Conservation (phyloP, 139 green algal species). For the Asterochloris sp. region DNA sequence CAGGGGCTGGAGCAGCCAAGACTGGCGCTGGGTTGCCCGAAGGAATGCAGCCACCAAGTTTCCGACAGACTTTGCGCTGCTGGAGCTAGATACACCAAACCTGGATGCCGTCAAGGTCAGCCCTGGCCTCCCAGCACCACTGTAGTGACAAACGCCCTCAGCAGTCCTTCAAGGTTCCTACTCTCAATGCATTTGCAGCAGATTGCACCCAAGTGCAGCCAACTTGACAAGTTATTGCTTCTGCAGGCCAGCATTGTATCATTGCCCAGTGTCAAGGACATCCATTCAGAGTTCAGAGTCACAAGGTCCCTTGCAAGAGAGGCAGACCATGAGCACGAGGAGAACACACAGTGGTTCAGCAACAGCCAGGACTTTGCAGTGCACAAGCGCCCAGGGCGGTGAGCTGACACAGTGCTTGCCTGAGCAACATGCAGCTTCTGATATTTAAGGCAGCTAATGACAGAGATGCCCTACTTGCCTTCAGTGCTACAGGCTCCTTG, state of each 20-base stretch:
- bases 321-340: conserved; percentile 16
- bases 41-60: conserved; percentile 52
- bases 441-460: too few species aligned
- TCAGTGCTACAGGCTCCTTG: too few species aligned
- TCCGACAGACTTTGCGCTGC: conserved; percentile 83
- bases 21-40: conserved; percentile 64
- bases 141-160: neutral
- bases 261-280: conserved; percentile 50
- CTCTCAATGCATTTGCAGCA: neutral
- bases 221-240: neutral
- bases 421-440: too few species aligned
- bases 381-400: too few species aligned
- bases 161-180: neutral
- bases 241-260: conserved; percentile 21
- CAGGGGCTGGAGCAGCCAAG: neutral
- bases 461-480: too few species aligned
- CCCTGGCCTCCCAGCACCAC: neutral
- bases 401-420: too few species aligned
- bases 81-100: conserved; percentile 21
- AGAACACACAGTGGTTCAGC: too few species aligned
- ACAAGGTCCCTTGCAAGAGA: conserved; percentile 15
- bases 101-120: conserved; percentile 26
- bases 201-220: neutral
- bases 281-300: conserved; percentile 58
- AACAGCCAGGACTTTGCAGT: too few species aligned